Evolutionary conservation across 2,329 filamentous ascomycete genomes (phyloP), one percentile per base, ranked within the genome.

Genomic region (Alternaria longipes): DNA sequence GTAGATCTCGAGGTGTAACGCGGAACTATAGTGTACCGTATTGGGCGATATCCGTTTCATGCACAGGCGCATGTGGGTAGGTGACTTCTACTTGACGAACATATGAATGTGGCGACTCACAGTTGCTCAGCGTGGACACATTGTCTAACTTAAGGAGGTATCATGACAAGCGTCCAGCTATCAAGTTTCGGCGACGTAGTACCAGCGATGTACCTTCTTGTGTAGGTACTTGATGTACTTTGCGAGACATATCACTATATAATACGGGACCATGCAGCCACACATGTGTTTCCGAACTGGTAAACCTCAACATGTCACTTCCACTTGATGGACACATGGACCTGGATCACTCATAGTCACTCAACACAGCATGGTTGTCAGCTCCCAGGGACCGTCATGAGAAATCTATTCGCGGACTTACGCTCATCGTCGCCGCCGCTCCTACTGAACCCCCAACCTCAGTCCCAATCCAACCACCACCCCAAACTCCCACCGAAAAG

Each of bases 351-450:
- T 11, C 38, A 40, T 8, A 40, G 8, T 11, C 20, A 16, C 8
- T 14, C 28, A 20, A 16, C 11, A 11, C 5, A 22, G 1, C 5
- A 22, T 16, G 3, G 2, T 32, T 8, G n/a, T 16, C 14, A 3
- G 18, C 18, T 14, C 11, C 20, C 28, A 20, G 4, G 3, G 28
- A 9, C 8, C 28, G 22, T 12, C 4, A 22, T 1, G 18, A 34
- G 18, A n/a, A 49, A 34, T 49, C 20, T 22, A n/a, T 49, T 49
- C 46, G 46, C 18, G 46, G 30, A 5, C 30, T 36, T 24, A 36
- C 4, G 30, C 46, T 36, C 46, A 16, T 49, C 28, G 8, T 49
- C 5, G 45, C 45, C 22, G 45, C 45, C 45, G 45, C 45, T 32
- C 30, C 18, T 34, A 49, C 45, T 12, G 7, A 47, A 28, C 28